Evolutionary conservation across 352 stramenopile genomes (phyloP), one percentile per base, ranked within the genome.

Genomic region (Phytophthora nicotianae): DNA sequence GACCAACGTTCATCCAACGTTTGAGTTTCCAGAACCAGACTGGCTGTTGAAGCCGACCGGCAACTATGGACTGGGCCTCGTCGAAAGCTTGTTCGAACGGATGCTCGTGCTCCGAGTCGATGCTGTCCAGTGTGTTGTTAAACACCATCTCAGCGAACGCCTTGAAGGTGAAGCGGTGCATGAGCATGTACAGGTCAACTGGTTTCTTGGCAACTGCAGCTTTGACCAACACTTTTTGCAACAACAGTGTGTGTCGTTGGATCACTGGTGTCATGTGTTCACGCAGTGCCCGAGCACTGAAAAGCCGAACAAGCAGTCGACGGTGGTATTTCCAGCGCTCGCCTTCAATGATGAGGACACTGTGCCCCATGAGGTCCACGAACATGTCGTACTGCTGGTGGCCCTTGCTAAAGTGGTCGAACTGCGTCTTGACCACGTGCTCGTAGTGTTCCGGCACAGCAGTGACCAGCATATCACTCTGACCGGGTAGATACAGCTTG

Each of bases 371-470:
- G 6, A 87, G 32, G 60, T 87, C 77, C 7, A 69, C 58, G n/a
- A 84, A 62, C 41, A 74, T 64, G 24, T 85, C 58, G 42, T 62
- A 67, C 46, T 79, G 58, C n/a, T 75, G 68, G 3, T 66, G 47
- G 1, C 79, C 79, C 51, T 88, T 88, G 50, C 60, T 70, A 47
- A 88, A 88, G 45, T 66, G 53, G 0, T 81, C 65, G 26, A 85
- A 85, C 50, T 88, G 79, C 32, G 66, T 81, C 62, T 78, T 85
- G 23, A 83, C 50, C 10, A 88, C 69, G 37, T 86, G 72, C 24
- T 88, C 79, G 37, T 81, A 83, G 50, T 79, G 58, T 59, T 86
- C 73, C 0, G 77, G 74, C 8, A 75, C 69, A 42, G 75, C 61
- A 1, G 80, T 70, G 20, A 83, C 62, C 32, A 88, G 33, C 58